Evolutionary conservation across 768 basidiomycete species (phyloP).

Genomic region (Neoboletus subvelutipes): DNA sequence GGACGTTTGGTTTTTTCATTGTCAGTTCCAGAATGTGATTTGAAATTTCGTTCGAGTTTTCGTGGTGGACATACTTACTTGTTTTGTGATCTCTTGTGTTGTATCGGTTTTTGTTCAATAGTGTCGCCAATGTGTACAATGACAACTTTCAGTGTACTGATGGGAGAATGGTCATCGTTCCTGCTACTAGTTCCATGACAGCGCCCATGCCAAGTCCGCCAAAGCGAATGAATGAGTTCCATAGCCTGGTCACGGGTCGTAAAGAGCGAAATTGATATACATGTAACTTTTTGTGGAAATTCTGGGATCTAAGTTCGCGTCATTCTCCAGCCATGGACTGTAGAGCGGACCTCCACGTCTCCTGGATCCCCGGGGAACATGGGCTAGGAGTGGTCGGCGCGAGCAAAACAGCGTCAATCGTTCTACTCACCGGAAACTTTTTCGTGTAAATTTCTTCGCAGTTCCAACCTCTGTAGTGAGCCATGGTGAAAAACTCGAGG

Average conservation of each 20-base stretch:
- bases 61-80: background rate
- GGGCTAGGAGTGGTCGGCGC: constrained; percentile 43
- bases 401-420: background rate
- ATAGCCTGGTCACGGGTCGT: background rate
- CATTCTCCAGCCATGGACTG: constrained; percentile 83
- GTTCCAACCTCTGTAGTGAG: constrained; percentile 61
- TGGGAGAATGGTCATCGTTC: no score
- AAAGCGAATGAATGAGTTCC: background rate
- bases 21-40: background rate
- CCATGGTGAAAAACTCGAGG: constrained; percentile 76
- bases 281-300: background rate
- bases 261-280: background rate
- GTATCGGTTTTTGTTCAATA: background rate
- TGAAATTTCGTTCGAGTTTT: background rate
- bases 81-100: background rate
- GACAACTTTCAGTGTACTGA: no score
- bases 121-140: background rate
- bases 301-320: constrained; percentile 14
- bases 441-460: constrained; percentile 68
- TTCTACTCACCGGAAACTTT: constrained; percentile 55
- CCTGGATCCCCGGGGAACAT: constrained; percentile 93
- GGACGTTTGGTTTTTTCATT: background rate
- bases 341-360: constrained; percentile 70
- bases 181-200: background rate
- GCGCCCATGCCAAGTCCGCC: background rate